Base-by-base conservation (phyloP, 2,329 filamentous ascomycete genomes). In the Fusarium bactridioides region DNA sequence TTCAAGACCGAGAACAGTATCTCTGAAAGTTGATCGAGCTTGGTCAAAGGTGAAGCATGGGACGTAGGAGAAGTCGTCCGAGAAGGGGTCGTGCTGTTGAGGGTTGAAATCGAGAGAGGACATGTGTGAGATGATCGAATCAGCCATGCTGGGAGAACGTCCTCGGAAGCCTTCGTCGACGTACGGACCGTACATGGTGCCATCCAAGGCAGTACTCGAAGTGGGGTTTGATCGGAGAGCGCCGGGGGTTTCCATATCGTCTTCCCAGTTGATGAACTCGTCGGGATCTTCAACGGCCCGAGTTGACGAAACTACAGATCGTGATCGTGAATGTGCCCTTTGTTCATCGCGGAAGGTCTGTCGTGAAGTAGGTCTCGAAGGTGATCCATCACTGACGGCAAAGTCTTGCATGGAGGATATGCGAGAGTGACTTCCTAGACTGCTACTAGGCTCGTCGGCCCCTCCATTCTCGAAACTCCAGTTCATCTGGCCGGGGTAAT, bases 21-120 rank as follows among this genome's bases (percentile, higher is more conserved):
- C 96, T 72, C 95, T 89, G 82, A 99, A 98, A 1, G 94, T 93
- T 41, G 90, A 90, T 35, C 95, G 91, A 19, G 95, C 93, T 79
- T 95, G 91, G 31, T 92, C 89, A 40, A 97, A 87, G 2, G 95
- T 97, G 83, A 99, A 93, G 82, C 95, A 94, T 21, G 96, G 96
- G 21, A 98, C 95, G 78, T 96, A 97, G 40, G 93, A 94, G 80
- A 94, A 94, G 79, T 98, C 95, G 75, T 97, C 94, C 40, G 94
- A 92, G 67, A 94, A 90, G 4, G 89, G 86, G 70, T 92, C 90
- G 69, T 93, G 90, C 18, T 85, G 86, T 47, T 85, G 86, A 13
- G 83, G 79, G 74, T 87, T 87, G 77, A 85, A 89, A 77, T 91
- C 89, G 41, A 92, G 81, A 2, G 89, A 90, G 7, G 90, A 92